A percentile compares a stretch with the other conserved stretches of the same genome.
These are phyloP conservation scores for Monilinia polystroma DNA, from an alignment of 2,329 filamentous ascomycete genomes.

Conservation along the genomic window DNA sequence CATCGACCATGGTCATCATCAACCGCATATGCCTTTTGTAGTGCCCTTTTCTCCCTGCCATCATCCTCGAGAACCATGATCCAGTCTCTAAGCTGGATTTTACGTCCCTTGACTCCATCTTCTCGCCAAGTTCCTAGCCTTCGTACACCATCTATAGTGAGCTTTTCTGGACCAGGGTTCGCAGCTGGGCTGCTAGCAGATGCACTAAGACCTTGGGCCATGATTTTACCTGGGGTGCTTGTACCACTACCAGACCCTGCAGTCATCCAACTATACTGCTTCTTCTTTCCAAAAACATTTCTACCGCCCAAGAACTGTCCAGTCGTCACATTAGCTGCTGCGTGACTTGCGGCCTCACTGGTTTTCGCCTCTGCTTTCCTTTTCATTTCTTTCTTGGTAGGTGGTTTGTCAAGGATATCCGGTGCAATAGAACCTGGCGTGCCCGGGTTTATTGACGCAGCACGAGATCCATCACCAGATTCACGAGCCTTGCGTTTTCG, in stretches of 20 bases:
- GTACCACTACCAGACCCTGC: constrained; percentile 51
- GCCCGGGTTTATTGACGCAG: constrained; percentile 52
- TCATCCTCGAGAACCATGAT: constrained; percentile 77
- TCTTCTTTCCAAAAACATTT: constrained; percentile 60
- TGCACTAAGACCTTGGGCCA: constrained; percentile 42
- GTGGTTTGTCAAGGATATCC: constrained; percentile 64
- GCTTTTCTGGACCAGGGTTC: constrained; percentile 41
- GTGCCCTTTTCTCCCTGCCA: constrained; percentile 62
- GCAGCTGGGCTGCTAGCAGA: constrained; percentile 40
- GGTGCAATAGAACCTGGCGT: constrained; percentile 63
- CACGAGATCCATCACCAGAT: constrained; percentile 53
- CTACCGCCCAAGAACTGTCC: constrained; percentile 70
- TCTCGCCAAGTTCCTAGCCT: constrained; percentile 76
- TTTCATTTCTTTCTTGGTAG: constrained; percentile 86
- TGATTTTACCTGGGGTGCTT: constrained; percentile 47
- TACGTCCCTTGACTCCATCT: constrained; percentile 70
- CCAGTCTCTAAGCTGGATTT: constrained; percentile 83
- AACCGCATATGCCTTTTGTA: constrained; percentile 49
- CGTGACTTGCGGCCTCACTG: constrained; percentile 75
- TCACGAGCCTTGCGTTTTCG: constrained; percentile 57
- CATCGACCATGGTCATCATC: constrained; percentile 34
- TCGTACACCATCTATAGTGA: constrained; percentile 59
- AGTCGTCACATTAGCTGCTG: constrained; percentile 80
- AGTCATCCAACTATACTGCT: constrained; percentile 74
- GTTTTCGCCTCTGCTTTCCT: constrained; percentile 70